phyloP scores from a whole-genome alignment of 2,329 filamentous ascomycete genomes.

The Hypoxylon rubiginosum region DNA sequence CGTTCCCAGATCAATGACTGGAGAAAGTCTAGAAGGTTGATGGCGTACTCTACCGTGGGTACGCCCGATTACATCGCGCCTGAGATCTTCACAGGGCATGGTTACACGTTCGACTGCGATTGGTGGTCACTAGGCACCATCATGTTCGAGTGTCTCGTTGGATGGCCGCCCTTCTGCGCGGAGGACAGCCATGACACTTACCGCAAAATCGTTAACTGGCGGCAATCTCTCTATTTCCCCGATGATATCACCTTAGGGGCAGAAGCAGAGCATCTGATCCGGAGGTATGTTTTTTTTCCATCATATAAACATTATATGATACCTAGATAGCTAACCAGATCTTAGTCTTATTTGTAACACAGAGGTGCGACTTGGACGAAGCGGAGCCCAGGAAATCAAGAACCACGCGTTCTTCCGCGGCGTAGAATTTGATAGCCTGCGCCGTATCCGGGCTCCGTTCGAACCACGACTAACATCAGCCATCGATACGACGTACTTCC shows the following conservation, averaged over 20 bases:
- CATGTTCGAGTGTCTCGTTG: constrained; percentile 99
- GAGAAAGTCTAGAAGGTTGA: constrained; percentile 93
- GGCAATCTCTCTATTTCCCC: constrained; percentile 94
- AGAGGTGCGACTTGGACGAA: constrained; percentile 88
- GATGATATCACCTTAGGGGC: constrained; percentile 90
- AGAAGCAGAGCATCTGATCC: constrained; percentile 92
- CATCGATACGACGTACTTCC: constrained; percentile 98
- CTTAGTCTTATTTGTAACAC: constrained; percentile 91
- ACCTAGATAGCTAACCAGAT: constrained; percentile 30
- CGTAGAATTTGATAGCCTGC: constrained; percentile 93
- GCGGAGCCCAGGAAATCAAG: constrained; percentile 93
- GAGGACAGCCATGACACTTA: constrained; percentile 98
- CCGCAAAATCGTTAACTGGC: constrained; percentile 99
- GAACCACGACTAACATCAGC: constrained; percentile 94
- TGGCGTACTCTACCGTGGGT: constrained; percentile 98
- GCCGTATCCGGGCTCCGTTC: constrained; percentile 93
- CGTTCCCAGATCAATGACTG: constrained; percentile 98
- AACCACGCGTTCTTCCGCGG: constrained; percentile 95
- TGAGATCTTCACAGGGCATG: constrained; percentile 96
- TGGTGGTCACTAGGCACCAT: constrained; percentile 99
- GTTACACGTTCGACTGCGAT: constrained; percentile 96
- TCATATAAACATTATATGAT: background rate
- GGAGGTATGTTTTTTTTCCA: constrained; percentile 73
- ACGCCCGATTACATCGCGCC: constrained; percentile 99
- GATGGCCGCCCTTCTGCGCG: constrained; percentile 98